Percentiles rank a stretch among this genome's conserved stretches.
Conservation (phyloP, 768 basidiomycete genomes). For the Tylopilus subfusipes region DNA sequence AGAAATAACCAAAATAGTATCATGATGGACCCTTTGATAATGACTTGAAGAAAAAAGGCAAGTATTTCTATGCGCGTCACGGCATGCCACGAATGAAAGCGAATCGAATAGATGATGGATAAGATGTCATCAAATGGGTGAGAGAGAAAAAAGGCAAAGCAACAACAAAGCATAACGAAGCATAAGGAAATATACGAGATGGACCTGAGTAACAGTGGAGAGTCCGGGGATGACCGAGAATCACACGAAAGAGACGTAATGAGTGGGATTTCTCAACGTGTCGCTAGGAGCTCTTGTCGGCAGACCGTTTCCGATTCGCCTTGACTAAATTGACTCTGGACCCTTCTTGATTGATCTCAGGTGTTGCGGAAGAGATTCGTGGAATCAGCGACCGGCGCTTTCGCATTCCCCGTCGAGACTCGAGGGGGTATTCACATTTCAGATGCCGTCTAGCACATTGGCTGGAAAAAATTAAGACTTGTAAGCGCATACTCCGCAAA, state of each 20-base stretch:
- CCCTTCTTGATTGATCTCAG: constrained; percentile 25
- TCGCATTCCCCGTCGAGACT: constrained; percentile 68
- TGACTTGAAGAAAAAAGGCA: neutral
- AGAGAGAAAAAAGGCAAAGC: constrained; percentile 10
- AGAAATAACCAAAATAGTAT: constrained; percentile 16
- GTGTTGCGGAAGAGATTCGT: constrained; percentile 24
- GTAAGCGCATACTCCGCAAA: constrained; percentile 19
- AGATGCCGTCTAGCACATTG: constrained; percentile 71
- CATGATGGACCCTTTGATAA: constrained; percentile 12
- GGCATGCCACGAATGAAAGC: constrained; percentile 21
- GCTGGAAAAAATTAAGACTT: constrained; percentile 37
- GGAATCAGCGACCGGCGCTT: constrained; percentile 37
- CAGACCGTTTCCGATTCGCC: constrained; percentile 27
- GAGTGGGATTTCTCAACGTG: neutral
- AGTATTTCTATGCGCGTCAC: constrained; percentile 27
- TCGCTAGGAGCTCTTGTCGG: constrained; percentile 24
- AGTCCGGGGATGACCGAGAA: neutral
- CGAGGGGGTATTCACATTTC: constrained; percentile 66
- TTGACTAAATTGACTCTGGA: constrained; percentile 24
- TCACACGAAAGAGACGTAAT: constrained; percentile 11
- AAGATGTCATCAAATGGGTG: constrained; percentile 19
- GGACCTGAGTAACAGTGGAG: constrained; percentile 1
- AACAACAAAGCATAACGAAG: constrained; percentile 24
- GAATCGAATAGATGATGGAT: constrained; percentile 32
- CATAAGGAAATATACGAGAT: constrained; percentile 15